Percentiles rank a stretch among this genome's conserved stretches.
These are phyloP conservation scores for Phytophthora rubi DNA, from an alignment of 352 stramenopile genomes.

Conservation along the genomic window DNA sequence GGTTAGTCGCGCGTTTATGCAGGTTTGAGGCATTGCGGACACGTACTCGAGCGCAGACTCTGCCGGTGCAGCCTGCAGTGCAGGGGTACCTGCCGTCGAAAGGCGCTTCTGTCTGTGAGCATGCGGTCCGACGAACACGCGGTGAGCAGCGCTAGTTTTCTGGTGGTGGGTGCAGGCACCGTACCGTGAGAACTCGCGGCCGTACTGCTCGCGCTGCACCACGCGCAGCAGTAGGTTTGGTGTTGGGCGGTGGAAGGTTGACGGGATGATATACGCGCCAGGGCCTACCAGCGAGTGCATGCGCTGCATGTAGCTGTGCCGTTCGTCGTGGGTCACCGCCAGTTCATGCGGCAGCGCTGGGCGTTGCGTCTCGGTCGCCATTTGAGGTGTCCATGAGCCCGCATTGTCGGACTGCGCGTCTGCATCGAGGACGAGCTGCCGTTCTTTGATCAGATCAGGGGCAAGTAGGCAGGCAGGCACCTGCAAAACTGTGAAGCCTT, in stretches of 20 bases:
- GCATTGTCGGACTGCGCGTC: background rate
- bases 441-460: conserved; percentile 21
- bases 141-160: conserved; percentile 14
- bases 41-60: conserved; percentile 24
- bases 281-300: conserved; percentile 53
- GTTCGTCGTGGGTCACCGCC: conserved; percentile 31
- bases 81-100: conserved; percentile 9
- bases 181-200: conserved; percentile 65
- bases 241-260: conserved; percentile 43
- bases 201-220: conserved; percentile 59
- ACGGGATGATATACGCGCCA: conserved; percentile 66
- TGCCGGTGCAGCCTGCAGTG: no score
- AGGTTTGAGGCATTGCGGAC: conserved; percentile 6
- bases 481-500: background rate
- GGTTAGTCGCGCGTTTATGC: conserved; percentile 32
- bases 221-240: conserved; percentile 49
- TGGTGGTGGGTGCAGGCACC: background rate
- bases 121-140: conserved; percentile 8
- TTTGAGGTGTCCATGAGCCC: conserved; percentile 5
- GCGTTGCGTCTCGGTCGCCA: conserved; percentile 24
- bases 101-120: conserved; percentile 37
- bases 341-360: conserved; percentile 21
- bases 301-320: conserved; percentile 63
- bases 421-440: conserved; percentile 20
- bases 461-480: background rate